Evolutionary conservation across 352 stramenopile genomes (phyloP).

Genomic region (Pythium rhizo-oryzae): DNA sequence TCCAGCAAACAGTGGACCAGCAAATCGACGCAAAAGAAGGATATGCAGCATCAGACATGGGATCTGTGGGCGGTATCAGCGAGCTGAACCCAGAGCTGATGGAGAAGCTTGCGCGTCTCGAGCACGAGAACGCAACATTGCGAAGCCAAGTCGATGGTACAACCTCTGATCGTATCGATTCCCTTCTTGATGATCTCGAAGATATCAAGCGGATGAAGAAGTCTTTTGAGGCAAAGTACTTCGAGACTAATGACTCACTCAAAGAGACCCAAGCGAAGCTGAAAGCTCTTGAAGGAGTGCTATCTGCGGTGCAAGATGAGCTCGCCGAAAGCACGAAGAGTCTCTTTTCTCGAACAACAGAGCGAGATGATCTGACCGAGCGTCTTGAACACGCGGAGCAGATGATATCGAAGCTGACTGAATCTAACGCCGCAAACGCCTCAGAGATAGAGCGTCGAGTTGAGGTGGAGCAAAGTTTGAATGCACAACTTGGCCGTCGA

Average conservation of each 20-base stretch:
- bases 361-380: slow-evolving; percentile 9
- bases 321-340: slow-evolving; percentile 12
- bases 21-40: slow-evolving; percentile 21
- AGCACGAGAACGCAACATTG: slow-evolving; percentile 61
- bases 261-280: slow-evolving; percentile 28
- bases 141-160: slow-evolving; percentile 54
- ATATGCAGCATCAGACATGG: background rate
- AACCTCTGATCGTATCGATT: slow-evolving; percentile 56
- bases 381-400: slow-evolving; percentile 1
- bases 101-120: slow-evolving; percentile 57
- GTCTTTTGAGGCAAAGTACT: slow-evolving; percentile 74
- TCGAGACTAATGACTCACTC: slow-evolving; percentile 43
- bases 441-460: slow-evolving; percentile 1
- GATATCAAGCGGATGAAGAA: slow-evolving; percentile 64
- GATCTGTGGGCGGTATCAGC: slow-evolving; percentile 40
- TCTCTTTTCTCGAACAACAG: slow-evolving; percentile 11
- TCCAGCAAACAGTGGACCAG: slow-evolving; percentile 44
- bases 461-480: slow-evolving; percentile 3
- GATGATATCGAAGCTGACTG: slow-evolving; percentile 1
- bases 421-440: background rate
- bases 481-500: background rate
- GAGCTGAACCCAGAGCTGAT: slow-evolving; percentile 75
- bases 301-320: slow-evolving; percentile 10
- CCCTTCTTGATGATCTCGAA: slow-evolving; percentile 57
- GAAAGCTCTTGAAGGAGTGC: slow-evolving; percentile 14